Base-by-base conservation (phyloP, 352 stramenopile genomes). In the Achlya hypogyna region DNA sequence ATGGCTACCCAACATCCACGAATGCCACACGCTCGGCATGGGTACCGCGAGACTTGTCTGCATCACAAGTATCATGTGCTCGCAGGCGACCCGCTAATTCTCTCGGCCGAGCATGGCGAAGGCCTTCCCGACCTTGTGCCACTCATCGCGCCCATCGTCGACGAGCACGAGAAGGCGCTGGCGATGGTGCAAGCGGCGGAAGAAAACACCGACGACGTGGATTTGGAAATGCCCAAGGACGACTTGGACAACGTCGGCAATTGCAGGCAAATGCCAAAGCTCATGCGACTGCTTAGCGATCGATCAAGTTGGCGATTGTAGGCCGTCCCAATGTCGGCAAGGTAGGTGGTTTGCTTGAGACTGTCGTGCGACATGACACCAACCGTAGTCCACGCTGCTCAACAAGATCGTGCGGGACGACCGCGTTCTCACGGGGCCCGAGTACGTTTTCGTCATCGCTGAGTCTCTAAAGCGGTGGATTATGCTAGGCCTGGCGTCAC, bases 341-440 rank as follows among this genome's bases (percentile, higher is more conserved):
- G 56, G 71, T 77, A 69, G 40, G 32, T 10, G 14, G 1, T 5
- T 3, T 10, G 28, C 16, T 27, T 51, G 4, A 28, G 18, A 31
- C 28, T 22, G 16, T 43, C 32, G n/a, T 22, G n/a, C 0, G 25
- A 40, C 43, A 47, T 59, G 9, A 22, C 22, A 34, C 31, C 8
- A 28, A 27, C n/a, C 60, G 16, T 56, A 84, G 73, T 91, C 82
- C 0, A 93, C 84, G 40, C 67, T 93, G 35, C 77, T 93, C 27
- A 93, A 93, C 78, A 78, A 82, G 22, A 87, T 93, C 47, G 80
- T 93, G 53, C 81, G 82, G 66, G 87, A 84, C 22, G 81, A 93
- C 62, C 79, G 84, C 28, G 84, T 93, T 40, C 74, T 93, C 20
- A 93, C 84, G 4, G 84, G 84, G 8, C 84, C 84, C 63, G 82